Conservation (phyloP, 169 alveolate species). For the Babesia sp. region DNA sequence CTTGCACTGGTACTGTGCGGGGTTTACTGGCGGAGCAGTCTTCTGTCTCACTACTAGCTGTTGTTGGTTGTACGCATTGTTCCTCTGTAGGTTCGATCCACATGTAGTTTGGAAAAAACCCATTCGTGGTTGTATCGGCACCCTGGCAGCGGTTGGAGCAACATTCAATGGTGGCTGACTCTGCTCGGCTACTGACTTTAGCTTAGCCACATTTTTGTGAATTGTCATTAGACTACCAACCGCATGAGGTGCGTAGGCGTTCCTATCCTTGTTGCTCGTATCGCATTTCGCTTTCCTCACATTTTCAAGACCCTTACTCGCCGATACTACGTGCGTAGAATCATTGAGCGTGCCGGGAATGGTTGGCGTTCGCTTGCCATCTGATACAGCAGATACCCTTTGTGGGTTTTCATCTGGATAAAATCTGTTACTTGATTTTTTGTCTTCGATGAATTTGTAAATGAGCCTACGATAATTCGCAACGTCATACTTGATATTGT, state of each 20-base stretch:
- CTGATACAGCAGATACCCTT: neutral
- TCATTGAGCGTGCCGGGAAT: neutral
- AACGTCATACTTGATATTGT: conserved; percentile 64
- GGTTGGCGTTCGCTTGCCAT: neutral
- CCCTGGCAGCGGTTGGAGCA: conserved; percentile 1
- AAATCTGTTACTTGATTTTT: neutral
- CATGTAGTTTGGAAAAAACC: conserved; percentile 30
- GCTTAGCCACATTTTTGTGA: conserved; percentile 44
- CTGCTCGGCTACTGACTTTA: conserved; percentile 14
- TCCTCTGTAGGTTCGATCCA: conserved; percentile 29
- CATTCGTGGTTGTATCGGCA: conserved; percentile 13
- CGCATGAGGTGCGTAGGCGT: conserved; percentile 1
- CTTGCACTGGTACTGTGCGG: conserved; percentile 27
- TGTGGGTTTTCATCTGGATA: neutral
- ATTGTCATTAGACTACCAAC: conserved; percentile 28
- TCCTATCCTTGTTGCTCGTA: conserved; percentile 18
- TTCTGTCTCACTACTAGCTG: conserved; percentile 21
- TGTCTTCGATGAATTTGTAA: conserved; percentile 60
- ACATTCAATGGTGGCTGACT: neutral
- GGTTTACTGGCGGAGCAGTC: conserved; percentile 8
- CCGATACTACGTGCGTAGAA: neutral
- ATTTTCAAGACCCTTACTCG: neutral
- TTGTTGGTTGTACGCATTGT: neutral
- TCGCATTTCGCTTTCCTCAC: conserved; percentile 5
- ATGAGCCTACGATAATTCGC: conserved; percentile 58